Evolutionary conservation across 83 land plant species (phyloP), one percentile per base, ranked within the genome.

Genomic region (Thuja plicata): DNA sequence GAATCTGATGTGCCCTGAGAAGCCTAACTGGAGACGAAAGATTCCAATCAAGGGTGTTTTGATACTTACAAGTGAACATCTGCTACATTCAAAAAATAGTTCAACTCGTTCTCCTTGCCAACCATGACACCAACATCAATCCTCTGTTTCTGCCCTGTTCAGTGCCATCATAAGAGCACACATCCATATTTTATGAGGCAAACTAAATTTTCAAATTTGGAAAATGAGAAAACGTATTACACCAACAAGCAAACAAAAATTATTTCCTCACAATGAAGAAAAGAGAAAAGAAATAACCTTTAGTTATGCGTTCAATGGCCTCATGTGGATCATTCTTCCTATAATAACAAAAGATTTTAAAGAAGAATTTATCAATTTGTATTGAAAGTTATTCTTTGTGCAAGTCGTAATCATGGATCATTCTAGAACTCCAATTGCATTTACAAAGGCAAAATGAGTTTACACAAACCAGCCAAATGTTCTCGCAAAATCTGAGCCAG

Each of bases 401-500:
- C 85, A 83, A 45, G 34, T 46, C 37, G 13, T 27, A 83, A 83
- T 83, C 54, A 83, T n/a, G 10, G 52, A 12, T 12, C 43, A 83
- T 83, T 83, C 35, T 48, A 80, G 9, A 80, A 21, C n/a, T 35
- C 8, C 54, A 84, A 81, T 34, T 35, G 70, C 52, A 43, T 60
- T 34, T 54, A 89, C 71, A 41, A 34, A 8, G 76, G 48, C 41
- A 52, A 8, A 34, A 89, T 34, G 73, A 38, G 43, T 10, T 84
- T 38, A 11, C 57, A 88, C 93, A 76, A 85, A 97, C 99, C 99
- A 98, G 37, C 95, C 95, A 93, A 97, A 93, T 54, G 96, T 94
- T 91, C 99, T 92, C 40, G 98, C 97, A 94, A 98, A 96, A 89
- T 98, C 99, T 52, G 99, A 98, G 7, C 99, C 99, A 80, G 99